Base-by-base conservation (phyloP, 441 rosid species). In the Populus tomentosa region DNA sequence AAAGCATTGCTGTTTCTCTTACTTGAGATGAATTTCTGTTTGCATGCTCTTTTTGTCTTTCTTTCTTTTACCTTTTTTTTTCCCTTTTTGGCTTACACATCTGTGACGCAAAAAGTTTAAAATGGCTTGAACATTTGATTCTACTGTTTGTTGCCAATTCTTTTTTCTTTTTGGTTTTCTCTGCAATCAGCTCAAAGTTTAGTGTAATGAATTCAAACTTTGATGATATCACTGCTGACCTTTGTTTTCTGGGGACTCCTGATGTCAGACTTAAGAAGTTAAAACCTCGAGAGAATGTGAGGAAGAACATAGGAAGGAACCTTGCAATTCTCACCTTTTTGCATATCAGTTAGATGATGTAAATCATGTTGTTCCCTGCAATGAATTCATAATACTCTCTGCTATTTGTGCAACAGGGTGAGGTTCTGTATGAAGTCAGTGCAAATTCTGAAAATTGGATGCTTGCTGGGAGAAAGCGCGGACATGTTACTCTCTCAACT, bases 391-490 rank as follows among this genome's bases (percentile, higher is more conserved):
- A 50, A 64, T 36, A 35, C 1, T 66, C n/a, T 4, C 28, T 73
- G 40, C 32, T 18, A 38, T 35, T 65, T 53, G 38, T 74, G 63
- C 72, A 38, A 75, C 88, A 96, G 95, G 97, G 87, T 76, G 98
- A 92, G 86, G 87, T 97, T 79, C 73, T 94, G n/a, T 97, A 90
- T 74, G 98, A 94, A 88, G 96, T 96, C 30, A 79, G 82, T 83
- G 98, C 94, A 68, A 90, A 90, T 80, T 80, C 90, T 10, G 88
- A 88, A 76, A 93, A 85, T 79, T 97, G 99, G 99, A 97, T 97
- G 99, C 90, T 94, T 73, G 98, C 99, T 65, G 99, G 99, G 75
- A 89, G 98, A 84, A 97, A 94, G 84, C 89, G 97, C 79, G 99
- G 99, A 69, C 85, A 91, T 72, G 86, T 90, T 79, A 87, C 92